Evolutionary conservation across 2,329 filamentous ascomycete genomes (phyloP), one percentile per base, ranked within the genome.

Genomic region (Aspergillus sp.): DNA sequence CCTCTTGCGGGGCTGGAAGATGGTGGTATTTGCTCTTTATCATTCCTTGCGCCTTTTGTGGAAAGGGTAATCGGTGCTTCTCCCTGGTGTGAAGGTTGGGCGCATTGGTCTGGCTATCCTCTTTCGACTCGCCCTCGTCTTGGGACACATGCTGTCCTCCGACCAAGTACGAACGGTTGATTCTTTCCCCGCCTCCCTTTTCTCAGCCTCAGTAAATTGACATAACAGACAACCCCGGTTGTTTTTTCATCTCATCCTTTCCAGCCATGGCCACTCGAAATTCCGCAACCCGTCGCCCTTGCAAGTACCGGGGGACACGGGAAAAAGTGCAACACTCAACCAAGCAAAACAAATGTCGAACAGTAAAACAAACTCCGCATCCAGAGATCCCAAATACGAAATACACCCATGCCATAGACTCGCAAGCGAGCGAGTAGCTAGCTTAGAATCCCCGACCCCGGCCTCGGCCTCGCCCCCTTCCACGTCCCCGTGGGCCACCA

Each of bases 401-500:
- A 51, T 42, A 30, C 51, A 40, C 33, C 50, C 41, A 45, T 54
- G 40, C 7, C 41, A 39, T 13, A 39, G 30, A 37, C 19, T 40
- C 41, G 30, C 20, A 7, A n/a, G 11, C 12, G 8, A 30, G 27
- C 9, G n/a, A 19, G 9, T 5, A 30, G 24, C 6, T n/a, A 37
- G 27, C 51, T 54, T 64, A 70, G 59, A 65, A 66, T 30, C 62
- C 62, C 27, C 62, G 57, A 5, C 62, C 63, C 19, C 63, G 59
- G 3, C 59, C 59, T 22, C 59, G 57, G 56, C 76, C 75, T 57
- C 83, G 76, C 17, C 85, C 85, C 54, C 85, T 77, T 22, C 84
- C 82, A 47, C 83, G 74, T 13, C 83, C 80, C 30, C 83, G 74
- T 19, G 81, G 75, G 47, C 77, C 73, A 51, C 80, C 65, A 33